These are phyloP conservation scores for Tricholoma flavovirens DNA, from an alignment of 768 basidiomycete genomes.

Conservation along the genomic window DNA sequence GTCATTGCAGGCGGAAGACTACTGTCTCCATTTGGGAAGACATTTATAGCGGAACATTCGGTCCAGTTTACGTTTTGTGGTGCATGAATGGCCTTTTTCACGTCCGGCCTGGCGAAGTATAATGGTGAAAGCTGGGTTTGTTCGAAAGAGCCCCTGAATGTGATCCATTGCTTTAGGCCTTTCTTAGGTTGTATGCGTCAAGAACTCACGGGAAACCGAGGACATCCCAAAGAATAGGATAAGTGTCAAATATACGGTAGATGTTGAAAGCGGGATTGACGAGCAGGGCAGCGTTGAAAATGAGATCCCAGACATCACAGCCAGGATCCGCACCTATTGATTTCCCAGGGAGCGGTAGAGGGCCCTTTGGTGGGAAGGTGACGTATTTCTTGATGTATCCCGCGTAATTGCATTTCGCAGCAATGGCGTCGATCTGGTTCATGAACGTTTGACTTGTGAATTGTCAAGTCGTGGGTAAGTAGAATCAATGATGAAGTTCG, in stretches of 20 bases:
- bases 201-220: conserved; percentile 67
- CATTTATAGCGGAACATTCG: conserved; percentile 54
- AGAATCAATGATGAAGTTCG: not conserved
- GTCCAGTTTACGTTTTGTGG: conserved; percentile 55
- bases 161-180: not conserved
- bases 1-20: conserved; percentile 59
- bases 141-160: conserved; percentile 45
- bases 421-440: conserved; percentile 46
- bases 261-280: conserved; percentile 75
- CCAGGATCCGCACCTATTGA: conserved; percentile 39
- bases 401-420: conserved; percentile 54
- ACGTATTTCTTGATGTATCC: conserved; percentile 57
- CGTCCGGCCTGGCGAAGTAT: conserved; percentile 66
- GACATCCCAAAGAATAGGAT: conserved; percentile 71
- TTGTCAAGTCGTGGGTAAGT: not conserved
- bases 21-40: conserved; percentile 57
- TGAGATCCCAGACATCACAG: conserved; percentile 65
- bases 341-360: conserved; percentile 62
- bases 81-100: conserved; percentile 68
- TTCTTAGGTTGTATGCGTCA: not conserved
- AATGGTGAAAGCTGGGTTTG: conserved; percentile 51
- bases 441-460: conserved; percentile 55
- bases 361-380: conserved; percentile 62
- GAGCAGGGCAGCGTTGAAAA: conserved; percentile 53
- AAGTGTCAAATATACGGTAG: conserved; percentile 75